A percentile compares a stretch with the other conserved stretches of the same genome.
These are phyloP conservation scores for Pythium aristosporum DNA, from an alignment of 352 stramenopile species.

Conservation along the genomic window DNA sequence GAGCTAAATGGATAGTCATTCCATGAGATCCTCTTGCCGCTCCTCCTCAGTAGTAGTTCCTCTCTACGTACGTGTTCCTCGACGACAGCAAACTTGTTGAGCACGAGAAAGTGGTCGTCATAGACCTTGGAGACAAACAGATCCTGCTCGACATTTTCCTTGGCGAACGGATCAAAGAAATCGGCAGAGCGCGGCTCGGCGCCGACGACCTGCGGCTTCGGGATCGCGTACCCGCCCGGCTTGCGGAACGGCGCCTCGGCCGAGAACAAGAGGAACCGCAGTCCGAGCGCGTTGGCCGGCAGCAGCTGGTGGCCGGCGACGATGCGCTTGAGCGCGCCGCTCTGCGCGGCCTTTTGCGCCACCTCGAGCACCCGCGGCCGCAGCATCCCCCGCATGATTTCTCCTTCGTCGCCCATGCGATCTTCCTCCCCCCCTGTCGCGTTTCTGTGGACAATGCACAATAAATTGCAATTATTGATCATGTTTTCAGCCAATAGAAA, in stretches of 20 bases:
- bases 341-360: conserved; percentile 55
- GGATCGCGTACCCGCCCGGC: conserved; percentile 24
- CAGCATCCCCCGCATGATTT: conserved; percentile 37
- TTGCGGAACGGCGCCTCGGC: conserved; percentile 30
- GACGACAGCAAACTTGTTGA: conserved; percentile 84
- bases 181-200: conserved; percentile 24
- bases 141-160: conserved; percentile 69
- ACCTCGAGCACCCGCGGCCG: conserved; percentile 60
- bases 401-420: neutral
- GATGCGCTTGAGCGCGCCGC: conserved; percentile 63
- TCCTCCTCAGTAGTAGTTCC: neutral
- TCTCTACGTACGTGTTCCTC: conserved; percentile 58
- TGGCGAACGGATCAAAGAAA: conserved; percentile 73
- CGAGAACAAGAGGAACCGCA: conserved; percentile 63
- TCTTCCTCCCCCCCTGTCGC: neutral
- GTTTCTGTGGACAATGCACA: neutral
- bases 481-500: conserved; percentile 20
- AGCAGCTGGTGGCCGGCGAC: conserved; percentile 55
- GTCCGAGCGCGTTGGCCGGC: conserved; percentile 29
- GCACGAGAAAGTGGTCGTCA: conserved; percentile 73
- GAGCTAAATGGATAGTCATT: conserved; percentile 24
- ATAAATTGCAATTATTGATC: conserved; percentile 24
- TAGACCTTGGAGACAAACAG: conserved; percentile 64
- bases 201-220: conserved; percentile 39
- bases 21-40: neutral